These are phyloP conservation scores for Phytopythium mirpurense DNA, from an alignment of 352 stramenopile species.

Conservation along the genomic window DNA sequence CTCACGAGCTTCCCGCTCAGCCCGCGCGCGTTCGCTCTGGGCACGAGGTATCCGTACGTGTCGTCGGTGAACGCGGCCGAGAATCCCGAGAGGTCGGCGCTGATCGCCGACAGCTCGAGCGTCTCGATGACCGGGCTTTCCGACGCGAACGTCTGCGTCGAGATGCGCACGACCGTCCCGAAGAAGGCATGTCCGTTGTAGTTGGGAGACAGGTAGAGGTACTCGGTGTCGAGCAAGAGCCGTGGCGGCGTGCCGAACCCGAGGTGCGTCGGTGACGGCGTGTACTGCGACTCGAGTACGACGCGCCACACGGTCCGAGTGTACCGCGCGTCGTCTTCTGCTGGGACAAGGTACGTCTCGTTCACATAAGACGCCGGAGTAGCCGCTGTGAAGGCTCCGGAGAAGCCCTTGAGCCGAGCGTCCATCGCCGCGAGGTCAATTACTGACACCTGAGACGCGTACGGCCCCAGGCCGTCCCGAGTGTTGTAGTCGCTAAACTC, in stretches of 20 bases:
- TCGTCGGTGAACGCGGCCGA: slow-evolving; percentile 47
- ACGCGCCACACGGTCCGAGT: slow-evolving; percentile 33
- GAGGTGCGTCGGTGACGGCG: slow-evolving; percentile 29
- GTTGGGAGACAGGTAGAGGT: slow-evolving; percentile 65
- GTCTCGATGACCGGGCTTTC: slow-evolving; percentile 40
- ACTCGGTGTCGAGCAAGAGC: slow-evolving; percentile 42
- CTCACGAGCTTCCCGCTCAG: slow-evolving; percentile 62
- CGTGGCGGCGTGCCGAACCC: slow-evolving; percentile 28
- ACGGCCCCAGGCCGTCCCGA: slow-evolving; percentile 56
- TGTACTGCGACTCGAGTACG: slow-evolving; percentile 45
- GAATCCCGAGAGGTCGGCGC: slow-evolving; percentile 46
- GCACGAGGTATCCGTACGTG: slow-evolving; percentile 64
- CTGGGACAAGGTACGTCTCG: slow-evolving; percentile 51
- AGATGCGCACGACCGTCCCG: slow-evolving; percentile 48
- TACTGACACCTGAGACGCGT: slow-evolving; percentile 44
- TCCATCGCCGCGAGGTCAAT: slow-evolving; percentile 56
- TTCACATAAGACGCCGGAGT: slow-evolving; percentile 45
- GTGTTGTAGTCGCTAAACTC: slow-evolving; percentile 81
- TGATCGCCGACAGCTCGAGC: slow-evolving; percentile 43
- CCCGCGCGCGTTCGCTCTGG: slow-evolving; percentile 44
- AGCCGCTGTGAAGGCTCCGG: slow-evolving; percentile 57
- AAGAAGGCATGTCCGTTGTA: slow-evolving; percentile 52
- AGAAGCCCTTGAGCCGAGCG: slow-evolving; percentile 45
- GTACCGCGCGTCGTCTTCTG: slow-evolving; percentile 45
- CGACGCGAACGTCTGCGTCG: slow-evolving; percentile 44